A percentile compares a stretch with the other conserved stretches of the same genome.
These are phyloP conservation scores for Pichia sporocuriosa DNA, from an alignment of 805 yeast genomes.

Conservation along the genomic window DNA sequence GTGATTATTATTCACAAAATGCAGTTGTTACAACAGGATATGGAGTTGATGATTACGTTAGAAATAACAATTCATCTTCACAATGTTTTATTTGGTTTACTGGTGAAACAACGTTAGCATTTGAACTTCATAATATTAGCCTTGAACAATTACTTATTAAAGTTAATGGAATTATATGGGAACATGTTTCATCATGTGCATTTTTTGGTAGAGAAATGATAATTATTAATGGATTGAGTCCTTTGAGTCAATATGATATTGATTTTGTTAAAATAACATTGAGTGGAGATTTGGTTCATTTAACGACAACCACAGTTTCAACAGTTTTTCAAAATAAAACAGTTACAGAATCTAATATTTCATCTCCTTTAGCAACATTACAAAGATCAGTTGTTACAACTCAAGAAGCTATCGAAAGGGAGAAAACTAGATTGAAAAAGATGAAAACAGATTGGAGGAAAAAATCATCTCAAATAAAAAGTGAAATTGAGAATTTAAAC, in stretches of 20 bases:
- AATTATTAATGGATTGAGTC: conserved; percentile 60
- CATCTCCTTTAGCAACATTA: conserved; percentile 55
- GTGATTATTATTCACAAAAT: conserved; percentile 32
- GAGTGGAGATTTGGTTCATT: conserved; percentile 24
- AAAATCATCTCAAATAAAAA: conserved; percentile 40
- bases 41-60: conserved; percentile 21
- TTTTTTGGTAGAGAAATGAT: conserved; percentile 42
- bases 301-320: conserved; percentile 30
- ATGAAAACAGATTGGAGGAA: conserved; percentile 53
- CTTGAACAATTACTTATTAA: conserved; percentile 37
- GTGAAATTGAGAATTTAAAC: conserved; percentile 51
- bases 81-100: conserved; percentile 42
- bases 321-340: conserved; percentile 29
- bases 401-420: conserved; percentile 50
- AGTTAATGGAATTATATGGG: conserved; percentile 67
- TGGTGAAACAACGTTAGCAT: conserved; percentile 46
- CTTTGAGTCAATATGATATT: conserved; percentile 57
- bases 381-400: conserved; percentile 62
- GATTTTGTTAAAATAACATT: conserved; percentile 35
- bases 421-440: conserved; percentile 50
- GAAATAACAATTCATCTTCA: conserved; percentile 13
- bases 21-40: conserved; percentile 32
- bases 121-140: conserved; percentile 40
- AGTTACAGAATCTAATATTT: conserved; percentile 29
- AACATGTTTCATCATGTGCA: conserved; percentile 50